phyloP scores from a whole-genome alignment of 805 yeast genomes.

The Cyberlindnera suaveolens region DNA sequence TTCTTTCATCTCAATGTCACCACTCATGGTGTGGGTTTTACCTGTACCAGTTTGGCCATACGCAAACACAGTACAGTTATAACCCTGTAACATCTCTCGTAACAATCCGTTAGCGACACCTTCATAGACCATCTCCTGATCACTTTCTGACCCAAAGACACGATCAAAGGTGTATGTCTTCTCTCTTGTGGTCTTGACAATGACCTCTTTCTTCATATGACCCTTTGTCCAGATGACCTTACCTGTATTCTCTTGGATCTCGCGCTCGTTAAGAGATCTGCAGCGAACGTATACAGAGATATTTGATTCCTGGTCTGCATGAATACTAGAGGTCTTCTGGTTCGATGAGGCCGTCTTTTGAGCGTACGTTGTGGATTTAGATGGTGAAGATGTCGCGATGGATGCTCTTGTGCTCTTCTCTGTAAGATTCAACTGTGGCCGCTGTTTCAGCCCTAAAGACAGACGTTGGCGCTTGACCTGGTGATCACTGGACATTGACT shows the following conservation, averaged over 20 bases:
- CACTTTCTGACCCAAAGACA: conserved; percentile 77
- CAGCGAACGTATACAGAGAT: conserved; percentile 54
- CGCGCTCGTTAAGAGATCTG: conserved; percentile 49
- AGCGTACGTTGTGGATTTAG: conserved; percentile 13
- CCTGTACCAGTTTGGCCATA: conserved; percentile 91
- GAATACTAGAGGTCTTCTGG: conserved; percentile 9
- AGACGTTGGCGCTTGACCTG: background rate
- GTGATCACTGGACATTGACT: conserved; percentile 1
- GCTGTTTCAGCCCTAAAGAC: conserved; percentile 1
- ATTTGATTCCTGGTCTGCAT: conserved; percentile 26
- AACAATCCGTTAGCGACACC: conserved; percentile 53
- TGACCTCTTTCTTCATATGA: conserved; percentile 38
- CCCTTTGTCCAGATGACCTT: conserved; percentile 49
- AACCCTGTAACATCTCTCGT: conserved; percentile 62
- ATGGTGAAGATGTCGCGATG: conserved; percentile 16
- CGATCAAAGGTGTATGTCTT: conserved; percentile 68
- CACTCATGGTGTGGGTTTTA: conserved; percentile 70
- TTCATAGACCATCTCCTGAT: conserved; percentile 60
- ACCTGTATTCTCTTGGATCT: conserved; percentile 46
- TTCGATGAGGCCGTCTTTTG: conserved; percentile 20
- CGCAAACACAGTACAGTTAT: conserved; percentile 75
- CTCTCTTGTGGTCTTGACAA: conserved; percentile 32
- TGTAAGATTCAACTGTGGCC: background rate
- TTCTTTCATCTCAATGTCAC: conserved; percentile 47
- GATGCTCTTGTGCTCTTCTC: conserved; percentile 13